Base-by-base conservation (phyloP, 1,139 yeast genomes). In the Nakaseomyces nivariensis region DNA sequence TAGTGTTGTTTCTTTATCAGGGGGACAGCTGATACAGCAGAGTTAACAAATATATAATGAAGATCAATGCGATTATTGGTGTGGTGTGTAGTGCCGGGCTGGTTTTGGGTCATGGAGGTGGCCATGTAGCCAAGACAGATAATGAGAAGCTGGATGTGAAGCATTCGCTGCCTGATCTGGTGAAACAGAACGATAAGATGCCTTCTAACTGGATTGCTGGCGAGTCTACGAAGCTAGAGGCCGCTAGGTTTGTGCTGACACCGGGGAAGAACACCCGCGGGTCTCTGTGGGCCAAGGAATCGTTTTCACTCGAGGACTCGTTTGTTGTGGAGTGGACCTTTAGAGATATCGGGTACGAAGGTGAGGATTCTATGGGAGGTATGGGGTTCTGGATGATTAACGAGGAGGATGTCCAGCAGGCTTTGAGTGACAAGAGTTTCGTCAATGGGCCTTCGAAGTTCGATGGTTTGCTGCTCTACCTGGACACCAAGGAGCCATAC, bases 261-360 rank as follows among this genome's bases (percentile, higher is more conserved):
- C 75, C 78, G 3, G 63, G 72, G 26, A 67, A 73, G 7, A 56
- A 61, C 3, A 51, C 69, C 7, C 51, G 53, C n/a, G 84, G 83
- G 5, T 64, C 78, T 0, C 50, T 82, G 2, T 80, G 85, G 84
- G 70, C 78, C 4, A 66, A 64, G 32, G 60, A 68, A 1, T 61
- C 46, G 27, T 56, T 63, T 47, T 45, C 53, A 11, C 52, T 74
- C 51, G 56, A 64, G 3, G 64, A 73, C 8, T 76, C 77, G 40
- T 82, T 85, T 75, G 78, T 88, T 29, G 37, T 50, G 34, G 86
- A 81, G 57, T 57, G 75, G n/a, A 73, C 79, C 1, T 73, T 81
- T 56, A 72, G 87, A 61, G 75, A 82, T 25, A 58, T 75, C 4
- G 85, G 84, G 9, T 57, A 62, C 3, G 51, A 52, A 43, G 76